These are phyloP conservation scores for Camellia sinensis DNA, from an alignment of 148 eudicot genomes.

Conservation along the genomic window DNA sequence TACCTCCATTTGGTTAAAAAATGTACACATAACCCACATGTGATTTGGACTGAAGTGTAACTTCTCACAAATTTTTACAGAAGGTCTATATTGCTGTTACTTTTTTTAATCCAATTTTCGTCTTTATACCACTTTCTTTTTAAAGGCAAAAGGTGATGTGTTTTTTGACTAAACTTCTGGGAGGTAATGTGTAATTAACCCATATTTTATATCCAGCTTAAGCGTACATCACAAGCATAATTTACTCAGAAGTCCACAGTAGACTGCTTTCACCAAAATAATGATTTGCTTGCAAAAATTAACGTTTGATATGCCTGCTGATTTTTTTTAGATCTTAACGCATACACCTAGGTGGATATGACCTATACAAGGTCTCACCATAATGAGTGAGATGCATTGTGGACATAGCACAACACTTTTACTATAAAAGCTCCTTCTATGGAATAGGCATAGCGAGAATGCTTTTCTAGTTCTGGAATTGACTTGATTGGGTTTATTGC, in stretches of 20 bases:
- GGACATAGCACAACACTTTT: not conserved
- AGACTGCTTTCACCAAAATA: not conserved
- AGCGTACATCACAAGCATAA: not conserved
- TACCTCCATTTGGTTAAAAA: too few species aligned
- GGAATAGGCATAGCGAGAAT: not conserved
- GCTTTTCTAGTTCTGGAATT: not conserved
- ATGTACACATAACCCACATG: too few species aligned
- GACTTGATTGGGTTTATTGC: not conserved
- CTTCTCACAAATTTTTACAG: too few species aligned
- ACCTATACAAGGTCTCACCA: not conserved
- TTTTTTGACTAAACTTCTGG: too few species aligned
- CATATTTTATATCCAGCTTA: not conserved
- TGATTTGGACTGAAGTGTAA: too few species aligned
- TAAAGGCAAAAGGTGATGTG: too few species aligned
- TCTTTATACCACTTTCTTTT: too few species aligned
- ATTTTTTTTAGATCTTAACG: not conserved
- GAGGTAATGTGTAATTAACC: too few species aligned
- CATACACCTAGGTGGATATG: not conserved
- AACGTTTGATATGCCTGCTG: not conserved
- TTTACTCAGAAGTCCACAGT: not conserved
- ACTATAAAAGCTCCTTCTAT: not conserved
- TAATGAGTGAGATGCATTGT: not conserved
- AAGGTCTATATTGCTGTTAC: too few species aligned
- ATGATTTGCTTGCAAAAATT: not conserved
- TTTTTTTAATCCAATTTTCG: too few species aligned